A percentile compares a stretch with the other conserved stretches of the same genome.
phyloP scores from a whole-genome alignment of 345 rosid genomes.

The Salix arbutifolia region DNA sequence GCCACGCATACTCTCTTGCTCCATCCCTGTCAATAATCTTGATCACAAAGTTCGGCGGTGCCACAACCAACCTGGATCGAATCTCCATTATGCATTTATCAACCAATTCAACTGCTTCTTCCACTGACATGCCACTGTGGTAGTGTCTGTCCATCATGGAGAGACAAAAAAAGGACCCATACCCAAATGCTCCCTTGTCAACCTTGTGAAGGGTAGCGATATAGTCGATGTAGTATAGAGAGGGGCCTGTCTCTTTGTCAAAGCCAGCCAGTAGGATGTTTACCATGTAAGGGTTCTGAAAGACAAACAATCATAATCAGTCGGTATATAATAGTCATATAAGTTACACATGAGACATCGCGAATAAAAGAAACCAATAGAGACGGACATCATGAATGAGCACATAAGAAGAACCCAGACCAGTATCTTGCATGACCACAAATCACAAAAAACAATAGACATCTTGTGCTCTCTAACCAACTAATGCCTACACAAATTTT shows the following conservation, averaged over 20 bases:
- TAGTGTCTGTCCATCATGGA: slow-evolving; percentile 94
- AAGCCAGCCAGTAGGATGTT: slow-evolving; percentile 94
- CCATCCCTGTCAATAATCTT: slow-evolving; percentile 95
- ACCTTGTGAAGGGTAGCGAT: slow-evolving; percentile 95
- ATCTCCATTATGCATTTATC: slow-evolving; percentile 91
- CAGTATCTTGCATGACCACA: not conserved
- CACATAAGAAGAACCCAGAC: not conserved
- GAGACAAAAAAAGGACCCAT: slow-evolving; percentile 84
- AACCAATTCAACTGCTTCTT: slow-evolving; percentile 75
- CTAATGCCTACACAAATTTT: not conserved
- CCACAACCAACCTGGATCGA: slow-evolving; percentile 81
- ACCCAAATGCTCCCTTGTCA: slow-evolving; percentile 94
- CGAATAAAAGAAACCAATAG: not conserved
- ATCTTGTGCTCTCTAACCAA: not conserved
- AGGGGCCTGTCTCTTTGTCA: slow-evolving; percentile 87
- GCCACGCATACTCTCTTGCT: slow-evolving; percentile 81
- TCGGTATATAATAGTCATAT: not conserved
- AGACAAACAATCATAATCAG: not conserved
- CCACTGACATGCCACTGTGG: slow-evolving; percentile 84
- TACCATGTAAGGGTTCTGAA: slow-evolving; percentile 78
- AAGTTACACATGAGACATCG: not conserved
- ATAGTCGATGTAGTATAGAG: slow-evolving; percentile 92
- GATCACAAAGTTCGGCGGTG: slow-evolving; percentile 92
- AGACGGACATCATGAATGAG: not conserved
- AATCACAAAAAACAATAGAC: not conserved